phyloP scores from a whole-genome alignment of 2,329 filamentous ascomycete species.

The Sclerotinia nivalis region DNA sequence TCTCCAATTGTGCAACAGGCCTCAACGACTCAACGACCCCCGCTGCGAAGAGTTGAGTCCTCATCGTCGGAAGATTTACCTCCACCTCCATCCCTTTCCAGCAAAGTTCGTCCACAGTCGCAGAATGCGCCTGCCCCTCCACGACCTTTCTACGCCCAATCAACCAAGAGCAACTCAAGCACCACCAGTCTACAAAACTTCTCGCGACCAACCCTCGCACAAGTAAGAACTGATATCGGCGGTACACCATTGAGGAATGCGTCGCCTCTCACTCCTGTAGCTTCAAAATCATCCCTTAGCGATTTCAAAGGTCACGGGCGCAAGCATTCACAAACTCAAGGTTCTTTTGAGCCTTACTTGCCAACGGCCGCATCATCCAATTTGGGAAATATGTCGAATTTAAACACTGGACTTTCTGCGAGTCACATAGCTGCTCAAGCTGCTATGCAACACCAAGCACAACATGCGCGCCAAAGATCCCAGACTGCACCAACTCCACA shows the following conservation, averaged over 20 bases:
- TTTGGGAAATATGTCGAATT: slow-evolving; percentile 38
- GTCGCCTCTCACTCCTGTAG: slow-evolving; percentile 48
- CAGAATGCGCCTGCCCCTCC: slow-evolving; percentile 41
- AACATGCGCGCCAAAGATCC: slow-evolving; percentile 62
- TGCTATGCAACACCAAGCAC: slow-evolving; percentile 64
- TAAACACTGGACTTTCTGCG: slow-evolving; percentile 52
- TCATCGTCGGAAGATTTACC: slow-evolving; percentile 48
- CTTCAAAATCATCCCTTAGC: slow-evolving; percentile 42
- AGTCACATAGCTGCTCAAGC: slow-evolving; percentile 80
- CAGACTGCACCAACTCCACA: slow-evolving; percentile 66
- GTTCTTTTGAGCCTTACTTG: slow-evolving; percentile 73
- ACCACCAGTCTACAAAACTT: slow-evolving; percentile 54
- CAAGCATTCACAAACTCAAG: slow-evolving; percentile 72
- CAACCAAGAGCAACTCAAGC: slow-evolving; percentile 50
- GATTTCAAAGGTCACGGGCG: slow-evolving; percentile 52
- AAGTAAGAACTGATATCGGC: slow-evolving; percentile 26
- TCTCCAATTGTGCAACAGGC: slow-evolving; percentile 40
- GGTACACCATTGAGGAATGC: slow-evolving; percentile 39
- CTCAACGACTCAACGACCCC: slow-evolving; percentile 41
- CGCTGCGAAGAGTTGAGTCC: slow-evolving; percentile 49
- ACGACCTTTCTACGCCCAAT: slow-evolving; percentile 53
- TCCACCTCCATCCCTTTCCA: slow-evolving; percentile 41
- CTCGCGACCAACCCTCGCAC: slow-evolving; percentile 51
- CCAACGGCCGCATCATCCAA: slow-evolving; percentile 55
- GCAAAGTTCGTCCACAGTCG: slow-evolving; percentile 49